Percentiles rank a stretch among this genome's conserved stretches.
Evolutionary conservation across 176 grass and related monocot species (phyloP).

Genomic region (Pontederia crassipes): DNA sequence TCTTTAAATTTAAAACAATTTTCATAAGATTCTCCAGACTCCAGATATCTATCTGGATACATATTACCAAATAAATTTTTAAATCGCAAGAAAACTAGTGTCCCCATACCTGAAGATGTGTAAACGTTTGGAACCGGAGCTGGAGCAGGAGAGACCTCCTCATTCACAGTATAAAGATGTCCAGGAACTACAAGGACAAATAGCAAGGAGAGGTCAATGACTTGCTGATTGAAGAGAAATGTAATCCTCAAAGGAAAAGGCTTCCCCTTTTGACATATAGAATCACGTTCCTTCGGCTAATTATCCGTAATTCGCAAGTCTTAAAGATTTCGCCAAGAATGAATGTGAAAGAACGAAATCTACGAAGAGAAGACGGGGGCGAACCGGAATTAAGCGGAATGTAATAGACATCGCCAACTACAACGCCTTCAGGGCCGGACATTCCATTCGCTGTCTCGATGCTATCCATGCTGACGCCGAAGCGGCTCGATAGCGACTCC

Average conservation of each 20-base stretch:
- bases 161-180: constrained; percentile 33
- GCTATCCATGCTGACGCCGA: constrained; percentile 95
- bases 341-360: background rate
- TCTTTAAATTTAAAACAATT: no score
- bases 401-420: constrained; percentile 61
- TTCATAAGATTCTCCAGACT: no score
- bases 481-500: constrained; percentile 75
- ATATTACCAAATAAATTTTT: background rate
- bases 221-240: background rate
- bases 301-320: no score
- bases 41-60: no score
- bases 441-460: constrained; percentile 91
- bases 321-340: no score
- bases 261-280: no score
- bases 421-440: constrained; percentile 50
- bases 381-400: constrained; percentile 92
- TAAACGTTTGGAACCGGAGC: constrained; percentile 36
- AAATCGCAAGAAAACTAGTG: background rate
- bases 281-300: no score
- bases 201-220: background rate
- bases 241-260: background rate
- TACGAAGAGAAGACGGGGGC: background rate
- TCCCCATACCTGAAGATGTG: constrained; percentile 50
- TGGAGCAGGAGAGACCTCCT: constrained; percentile 26
- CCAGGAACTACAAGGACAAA: constrained; percentile 62